Base-by-base conservation (phyloP, 2,329 filamentous ascomycete genomes). In the Sphaerulina musiva region DNA sequence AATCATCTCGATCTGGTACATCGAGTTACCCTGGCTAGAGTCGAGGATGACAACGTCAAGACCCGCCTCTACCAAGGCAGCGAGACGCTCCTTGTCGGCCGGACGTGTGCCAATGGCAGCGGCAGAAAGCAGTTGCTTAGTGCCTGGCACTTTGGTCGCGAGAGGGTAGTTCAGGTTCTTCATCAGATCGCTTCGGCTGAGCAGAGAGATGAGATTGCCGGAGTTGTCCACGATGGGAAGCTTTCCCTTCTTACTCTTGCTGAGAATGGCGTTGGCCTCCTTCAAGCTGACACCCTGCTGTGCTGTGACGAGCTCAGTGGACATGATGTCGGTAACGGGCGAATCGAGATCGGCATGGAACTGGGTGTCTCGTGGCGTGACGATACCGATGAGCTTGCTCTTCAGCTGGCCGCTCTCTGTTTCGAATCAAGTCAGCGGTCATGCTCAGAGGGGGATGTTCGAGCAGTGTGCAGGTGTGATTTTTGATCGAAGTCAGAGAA, bases 1-100 rank as follows among this genome's bases (percentile, higher is more conserved):
- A 78, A 98, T 83, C 93, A 98, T 98, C 58, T 95, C 89, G 61
- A 97, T 86, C 78, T 97, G 92, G 81, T 92, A 98, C 79, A 97
- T 90, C 75, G 87, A 93, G 82, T 97, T 97, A 63, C 93, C 93
- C 77, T 98, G 93, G 69, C 88, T 95, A 75, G 87, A 93, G 79
- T 98, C 93, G 50, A 98, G 82, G 65, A 98, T 80, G 63, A 96
- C 91, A 70, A 98, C 87, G 68, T 98, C 93, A 48, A 98, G 82
- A 59, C 93, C 93, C 64, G 93, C 93, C 54, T 96, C 92, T 40
- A 95, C 91, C 45, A 98, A 84, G 73, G 89, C 86, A 74, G 86
- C 78, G 42, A 98, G 81, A 63, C 93, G 85, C 55, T 78, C 73
- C 79, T 95, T 96, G 74, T 98, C 93, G 73, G 95, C 89, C 46